Evolutionary conservation across 495 filamentous ascomycete genomes (phyloP).

Genomic region (Aspergillus campestris): DNA sequence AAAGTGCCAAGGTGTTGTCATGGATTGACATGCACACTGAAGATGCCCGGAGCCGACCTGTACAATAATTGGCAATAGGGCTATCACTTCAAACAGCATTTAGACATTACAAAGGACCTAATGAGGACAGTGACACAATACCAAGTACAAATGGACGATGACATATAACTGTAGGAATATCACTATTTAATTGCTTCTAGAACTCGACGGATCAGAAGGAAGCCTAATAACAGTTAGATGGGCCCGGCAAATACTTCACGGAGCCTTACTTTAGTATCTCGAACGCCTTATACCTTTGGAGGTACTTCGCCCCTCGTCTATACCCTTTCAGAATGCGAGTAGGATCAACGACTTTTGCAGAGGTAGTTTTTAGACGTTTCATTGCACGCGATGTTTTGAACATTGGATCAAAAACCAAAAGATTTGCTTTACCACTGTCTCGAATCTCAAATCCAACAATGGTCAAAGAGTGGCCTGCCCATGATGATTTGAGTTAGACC

Average conservation of each 20-base stretch:
- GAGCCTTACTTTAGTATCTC: slow-evolving; percentile 63
- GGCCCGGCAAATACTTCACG: neutral
- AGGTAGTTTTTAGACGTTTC: slow-evolving; percentile 42
- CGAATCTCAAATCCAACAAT: slow-evolving; percentile 77
- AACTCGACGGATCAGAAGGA: neutral
- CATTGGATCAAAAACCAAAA: slow-evolving; percentile 87
- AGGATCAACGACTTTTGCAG: slow-evolving; percentile 38
- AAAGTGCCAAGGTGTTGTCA: no score
- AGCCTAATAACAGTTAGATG: slow-evolving; percentile 1
- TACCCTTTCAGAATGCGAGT: slow-evolving; percentile 59
- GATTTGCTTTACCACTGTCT: slow-evolving; percentile 53
- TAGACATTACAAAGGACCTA: no score
- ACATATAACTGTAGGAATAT: no score
- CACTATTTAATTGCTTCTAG: no score
- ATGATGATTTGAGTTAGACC: neutral
- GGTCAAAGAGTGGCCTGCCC: slow-evolving; percentile 77
- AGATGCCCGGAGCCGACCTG: no score
- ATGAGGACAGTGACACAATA: no score
- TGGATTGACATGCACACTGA: no score
- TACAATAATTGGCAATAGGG: no score
- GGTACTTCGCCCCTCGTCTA: slow-evolving; percentile 55
- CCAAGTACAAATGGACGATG: no score
- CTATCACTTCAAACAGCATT: no score
- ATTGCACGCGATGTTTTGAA: slow-evolving; percentile 63
- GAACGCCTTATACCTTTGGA: slow-evolving; percentile 65